Evolutionary conservation across 1,284 basidiomycete species (phyloP), one percentile per base, ranked within the genome.

Genomic region (Athelia sp.): DNA sequence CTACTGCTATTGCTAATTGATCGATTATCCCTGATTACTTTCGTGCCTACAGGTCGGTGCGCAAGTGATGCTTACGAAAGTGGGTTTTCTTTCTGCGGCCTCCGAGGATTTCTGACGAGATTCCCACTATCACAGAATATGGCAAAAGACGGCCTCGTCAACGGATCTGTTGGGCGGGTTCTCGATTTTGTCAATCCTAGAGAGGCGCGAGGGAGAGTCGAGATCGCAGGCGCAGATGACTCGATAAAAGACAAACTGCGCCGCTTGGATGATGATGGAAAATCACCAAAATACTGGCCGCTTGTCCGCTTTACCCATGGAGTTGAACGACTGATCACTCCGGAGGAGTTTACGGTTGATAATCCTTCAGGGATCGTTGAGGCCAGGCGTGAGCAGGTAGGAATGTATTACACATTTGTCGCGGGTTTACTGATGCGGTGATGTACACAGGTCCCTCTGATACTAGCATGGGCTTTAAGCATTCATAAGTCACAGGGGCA

Each of bases 401-500:
- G 8, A 21, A 17, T 40, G 15, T 9, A 40, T 40, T 21, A 34
- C n/a, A 11, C 36, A 40, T 9, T 21, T 21, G 19, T n/a, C n/a
- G n/a, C n/a, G n/a, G n/a, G n/a, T 4, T 21, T 40, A 40, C 19
- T 40, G n/a, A 40, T 8, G n/a, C 15, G 15, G 36, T n/a, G 10
- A 23, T 10, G 10, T 23, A 26, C 26, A 49, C 15, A 79, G 87
- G 66, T 93, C 1, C 91, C 90, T 0, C 69, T 95, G 29, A 92
- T 94, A 51, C 76, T 93, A n/a, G 81, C 90, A 0, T 94, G 90
- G 91, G 91, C 92, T 0, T 40, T 40, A n/a, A 93, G 90, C 48
- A 96, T 97, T 47, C 94, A 98, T 40, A 97, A 98, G 67, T 89
- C 88, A 29, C 93, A 95, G 64, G 92, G 92, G 1, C 92, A 94